Evolutionary conservation across 148 eudicot species (phyloP).

Genomic region (Dianthus caryophyllus): DNA sequence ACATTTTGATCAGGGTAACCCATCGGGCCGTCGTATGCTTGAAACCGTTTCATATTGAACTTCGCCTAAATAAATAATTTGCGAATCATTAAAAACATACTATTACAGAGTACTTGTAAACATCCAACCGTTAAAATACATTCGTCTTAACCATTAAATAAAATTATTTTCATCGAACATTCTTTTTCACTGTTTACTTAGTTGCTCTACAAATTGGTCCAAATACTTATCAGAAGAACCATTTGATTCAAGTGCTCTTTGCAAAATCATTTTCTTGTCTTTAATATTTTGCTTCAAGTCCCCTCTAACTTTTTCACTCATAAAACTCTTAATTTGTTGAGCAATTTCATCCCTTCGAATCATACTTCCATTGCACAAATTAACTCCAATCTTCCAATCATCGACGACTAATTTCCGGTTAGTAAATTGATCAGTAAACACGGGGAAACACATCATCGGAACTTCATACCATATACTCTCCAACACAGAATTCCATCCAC

Average conservation of each 20-base stretch:
- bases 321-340: constrained; percentile 34
- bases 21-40: too few relatives aligned
- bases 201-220: constrained; percentile 35
- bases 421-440: constrained; percentile 61
- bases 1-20: too few relatives aligned
- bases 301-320: constrained; percentile 26
- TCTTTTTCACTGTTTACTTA: constrained; percentile 3
- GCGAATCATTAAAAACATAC: too few relatives aligned
- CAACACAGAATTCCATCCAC: constrained; percentile 74
- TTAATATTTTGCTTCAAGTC: constrained; percentile 19
- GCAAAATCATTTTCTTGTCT: constrained; percentile 29
- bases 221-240: constrained; percentile 51
- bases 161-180: too few relatives aligned
- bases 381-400: constrained; percentile 69
- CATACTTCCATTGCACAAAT: constrained; percentile 30
- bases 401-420: constrained; percentile 63
- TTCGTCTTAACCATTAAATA: too few relatives aligned
- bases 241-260: constrained; percentile 26
- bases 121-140: too few relatives aligned
- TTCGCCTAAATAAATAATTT: too few relatives aligned
- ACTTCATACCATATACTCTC: constrained; percentile 59
- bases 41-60: too few relatives aligned
- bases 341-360: constrained; percentile 32
- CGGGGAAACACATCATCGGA: constrained; percentile 64
- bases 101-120: too few relatives aligned